Evolutionary conservation across 2,329 filamentous ascomycete species (phyloP).

Genomic region (Lachnellula suecica): DNA sequence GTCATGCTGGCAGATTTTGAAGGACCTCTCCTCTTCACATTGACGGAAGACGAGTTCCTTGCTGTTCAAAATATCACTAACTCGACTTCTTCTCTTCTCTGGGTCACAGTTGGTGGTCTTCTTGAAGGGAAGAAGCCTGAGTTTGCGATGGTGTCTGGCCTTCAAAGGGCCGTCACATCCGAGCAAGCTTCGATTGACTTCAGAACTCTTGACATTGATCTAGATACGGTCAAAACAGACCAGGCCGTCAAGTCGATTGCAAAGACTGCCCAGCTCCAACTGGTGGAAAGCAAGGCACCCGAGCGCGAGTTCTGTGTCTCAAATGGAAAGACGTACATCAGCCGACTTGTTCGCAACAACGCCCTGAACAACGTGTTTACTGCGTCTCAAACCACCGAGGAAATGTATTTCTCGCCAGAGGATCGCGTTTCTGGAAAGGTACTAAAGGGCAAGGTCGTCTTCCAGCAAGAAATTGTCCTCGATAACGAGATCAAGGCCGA

Average conservation of each 20-base stretch:
- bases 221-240: not conserved
- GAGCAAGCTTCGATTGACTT: slow-evolving; percentile 6
- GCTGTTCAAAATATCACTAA: not conserved
- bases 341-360: slow-evolving; percentile 25
- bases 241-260: not conserved
- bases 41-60: slow-evolving; percentile 39
- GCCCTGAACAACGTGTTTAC: slow-evolving; percentile 15
- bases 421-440: not conserved
- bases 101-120: slow-evolving; percentile 5
- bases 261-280: not conserved
- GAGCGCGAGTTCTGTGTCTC: slow-evolving; percentile 30
- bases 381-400: not conserved
- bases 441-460: not conserved
- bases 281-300: not conserved
- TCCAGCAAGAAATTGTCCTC: not conserved
- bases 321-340: slow-evolving; percentile 22
- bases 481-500: not conserved
- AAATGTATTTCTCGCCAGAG: not conserved
- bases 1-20: slow-evolving; percentile 7
- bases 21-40: slow-evolving; percentile 36
- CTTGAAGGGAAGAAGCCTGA: slow-evolving; percentile 25
- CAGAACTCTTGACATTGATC: not conserved
- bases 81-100: not conserved
- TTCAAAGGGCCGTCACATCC: slow-evolving; percentile 1
- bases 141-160: slow-evolving; percentile 2